Base-by-base conservation (phyloP, 148 eudicot species). In the Limonium bicolor region DNA sequence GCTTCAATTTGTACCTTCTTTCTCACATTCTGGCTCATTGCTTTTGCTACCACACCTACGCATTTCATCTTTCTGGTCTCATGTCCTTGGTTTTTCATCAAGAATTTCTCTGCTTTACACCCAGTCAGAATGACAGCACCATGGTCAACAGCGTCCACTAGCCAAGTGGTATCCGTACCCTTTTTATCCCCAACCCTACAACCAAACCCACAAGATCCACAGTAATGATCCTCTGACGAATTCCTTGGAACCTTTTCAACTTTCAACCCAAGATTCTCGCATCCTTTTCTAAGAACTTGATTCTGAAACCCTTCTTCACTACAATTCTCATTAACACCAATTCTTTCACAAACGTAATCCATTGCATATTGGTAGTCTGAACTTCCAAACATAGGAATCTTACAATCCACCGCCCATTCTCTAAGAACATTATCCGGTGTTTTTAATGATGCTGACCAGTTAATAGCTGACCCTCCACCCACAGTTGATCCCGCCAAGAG, bases 381-480 rank as follows among this genome's bases (percentile, higher is more conserved):
- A 30, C 47, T 79, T 16, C 70, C 72, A 38, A 69, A 87, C 1
- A 73, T 18, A 0, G 69, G 60, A 21, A 87, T 55, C 45, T 66
- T 74, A 19, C 70, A 62, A 51, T 67, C 50, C 18, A 44, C 47
- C 0, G 76, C 61, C 96, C 96, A 87, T 23, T 87, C 78, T 40
- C 35, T 60, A 6, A 79, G 67, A 41, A 87, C 70, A 28, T 64
- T 1, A 30, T 67, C 67, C 0, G 96, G 94, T 2, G 96, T 79
- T 62, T 24, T 76, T 12, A 87, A 76, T 37, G 78, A 66, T 4
- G 96, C 96, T 5, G 94, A 66, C 96, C 96, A 87, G 54, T 87
- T 86, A 11, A 86, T 56, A 7, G 85, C 73, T 16, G 96, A 78
- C 17, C 96, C 96, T 30, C 96, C 96, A 10, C 96, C 96, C 32